Percentiles rank a stretch among this genome's conserved stretches.
Conservation (phyloP, 208 protist genomes). For the Angomonas deanei region DNA sequence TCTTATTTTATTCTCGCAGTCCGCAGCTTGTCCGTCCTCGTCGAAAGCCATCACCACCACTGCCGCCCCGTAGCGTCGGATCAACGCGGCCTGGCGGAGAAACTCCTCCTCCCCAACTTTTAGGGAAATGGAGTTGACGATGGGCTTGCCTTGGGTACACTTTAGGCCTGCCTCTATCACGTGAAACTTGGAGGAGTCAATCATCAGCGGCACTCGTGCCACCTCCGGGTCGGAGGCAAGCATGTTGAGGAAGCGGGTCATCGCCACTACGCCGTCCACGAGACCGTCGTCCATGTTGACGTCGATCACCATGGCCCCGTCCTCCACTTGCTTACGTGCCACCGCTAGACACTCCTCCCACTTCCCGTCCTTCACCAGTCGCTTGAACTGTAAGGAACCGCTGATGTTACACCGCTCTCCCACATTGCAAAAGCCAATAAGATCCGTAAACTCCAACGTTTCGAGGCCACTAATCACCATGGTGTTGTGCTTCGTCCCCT, state of each 20-base stretch:
- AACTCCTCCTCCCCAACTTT: constrained; percentile 96
- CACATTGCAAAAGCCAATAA: constrained; percentile 94
- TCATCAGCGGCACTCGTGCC: constrained; percentile 91
- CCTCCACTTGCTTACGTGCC: constrained; percentile 84
- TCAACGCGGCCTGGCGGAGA: constrained; percentile 81
- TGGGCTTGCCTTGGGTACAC: constrained; percentile 94
- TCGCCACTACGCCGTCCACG: constrained; percentile 87
- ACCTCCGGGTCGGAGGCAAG: constrained; percentile 94
- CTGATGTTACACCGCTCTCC: constrained; percentile 97
- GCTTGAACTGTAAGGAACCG: constrained; percentile 92
- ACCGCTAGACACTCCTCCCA: constrained; percentile 76
- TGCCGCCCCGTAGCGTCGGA: constrained; percentile 91
- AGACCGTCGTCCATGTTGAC: constrained; percentile 97
- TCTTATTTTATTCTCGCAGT: constrained; percentile 75
- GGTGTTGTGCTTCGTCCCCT: constrained; percentile 15
- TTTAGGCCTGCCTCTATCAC: constrained; percentile 92
- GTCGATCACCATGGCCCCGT: constrained; percentile 95
- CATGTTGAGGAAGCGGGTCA: constrained; percentile 92
- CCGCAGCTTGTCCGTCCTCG: constrained; percentile 93
- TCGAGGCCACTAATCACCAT: constrained; percentile 89
- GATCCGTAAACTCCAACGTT: constrained; percentile 59
- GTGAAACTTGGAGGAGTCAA: constrained; percentile 96
- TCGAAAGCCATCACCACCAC: constrained; percentile 95
- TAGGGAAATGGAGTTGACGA: constrained; percentile 96
- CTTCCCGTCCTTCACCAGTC: constrained; percentile 90